phyloP scores from a whole-genome alignment of 495 filamentous ascomycete species.

The Podospora pseudocomata region DNA sequence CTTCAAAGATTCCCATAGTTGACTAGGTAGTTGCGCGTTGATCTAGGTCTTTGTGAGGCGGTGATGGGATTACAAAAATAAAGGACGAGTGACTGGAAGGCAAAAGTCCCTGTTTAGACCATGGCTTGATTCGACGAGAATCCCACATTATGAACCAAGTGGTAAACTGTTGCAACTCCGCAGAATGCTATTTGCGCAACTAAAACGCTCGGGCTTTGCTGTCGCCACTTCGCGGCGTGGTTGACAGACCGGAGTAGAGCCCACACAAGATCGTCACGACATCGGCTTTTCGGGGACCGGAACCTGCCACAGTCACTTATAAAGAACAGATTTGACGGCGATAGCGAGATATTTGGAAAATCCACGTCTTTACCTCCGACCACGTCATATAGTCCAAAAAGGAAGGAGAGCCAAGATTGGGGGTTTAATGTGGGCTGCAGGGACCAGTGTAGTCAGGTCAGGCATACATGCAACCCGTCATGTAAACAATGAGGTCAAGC shows the following conservation, averaged over 20 bases:
- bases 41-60: no score
- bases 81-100: neutral
- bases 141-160: neutral
- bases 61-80: neutral
- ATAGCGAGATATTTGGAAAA: neutral
- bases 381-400: neutral
- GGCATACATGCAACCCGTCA: neutral
- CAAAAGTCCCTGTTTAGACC: no score
- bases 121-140: neutral
- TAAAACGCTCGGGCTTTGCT: neutral
- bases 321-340: neutral
- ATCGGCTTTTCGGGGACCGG: neutral
- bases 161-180: neutral
- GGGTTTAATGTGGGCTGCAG: neutral
- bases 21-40: neutral
- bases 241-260: neutral
- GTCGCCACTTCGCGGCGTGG: neutral
- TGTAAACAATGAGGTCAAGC: neutral
- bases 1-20: neutral
- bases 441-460: neutral
- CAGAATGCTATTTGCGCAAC: neutral
- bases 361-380: neutral
- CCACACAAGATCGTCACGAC: neutral
- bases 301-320: neutral
- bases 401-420: neutral